Conservation (phyloP, 805 yeast genomes). For the Lachancea mirantina region DNA sequence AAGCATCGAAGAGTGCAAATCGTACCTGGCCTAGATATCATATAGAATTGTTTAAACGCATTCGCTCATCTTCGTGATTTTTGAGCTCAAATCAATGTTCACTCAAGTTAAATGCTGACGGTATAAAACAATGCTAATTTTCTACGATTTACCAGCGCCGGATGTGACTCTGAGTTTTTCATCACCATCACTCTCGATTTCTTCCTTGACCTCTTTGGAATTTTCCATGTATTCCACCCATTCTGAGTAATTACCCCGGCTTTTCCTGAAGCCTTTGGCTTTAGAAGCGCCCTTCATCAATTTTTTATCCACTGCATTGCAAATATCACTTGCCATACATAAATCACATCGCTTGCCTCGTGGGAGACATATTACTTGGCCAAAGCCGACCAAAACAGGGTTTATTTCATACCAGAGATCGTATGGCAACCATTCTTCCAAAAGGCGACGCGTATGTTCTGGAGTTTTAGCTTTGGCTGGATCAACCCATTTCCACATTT, state of each 20-base stretch:
- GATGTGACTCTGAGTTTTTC: no score
- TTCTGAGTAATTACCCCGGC: conserved; percentile 38
- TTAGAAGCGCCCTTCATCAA: conserved; percentile 30
- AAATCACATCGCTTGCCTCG: conserved; percentile 63
- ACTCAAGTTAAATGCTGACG: no score
- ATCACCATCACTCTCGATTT: conserved; percentile 3
- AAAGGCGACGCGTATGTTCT: conserved; percentile 59
- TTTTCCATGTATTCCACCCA: conserved; percentile 26
- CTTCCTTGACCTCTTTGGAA: conserved; percentile 2
- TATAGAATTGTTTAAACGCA: no score
- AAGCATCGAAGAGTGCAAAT: conserved; percentile 40
- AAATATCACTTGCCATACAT: conserved; percentile 53
- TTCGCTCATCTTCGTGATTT: no score
- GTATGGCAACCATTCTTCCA: conserved; percentile 69
- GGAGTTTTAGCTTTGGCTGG: conserved; percentile 48
- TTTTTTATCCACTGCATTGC: conserved; percentile 50
- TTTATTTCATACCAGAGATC: conserved; percentile 79
- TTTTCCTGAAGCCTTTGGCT: conserved; percentile 13
- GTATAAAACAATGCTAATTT: no score
- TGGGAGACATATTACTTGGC: conserved; percentile 80
- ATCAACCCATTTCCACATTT: conserved; percentile 74
- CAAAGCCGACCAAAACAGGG: conserved; percentile 86
- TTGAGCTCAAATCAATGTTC: no score
- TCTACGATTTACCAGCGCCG: no score
- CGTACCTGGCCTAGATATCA: conserved; percentile 10